Percentiles rank a stretch among this genome's conserved stretches.
Evolutionary conservation across 2,329 filamentous ascomycete species (phyloP).

Genomic region (Monilinia vaccinii-corymbosi): DNA sequence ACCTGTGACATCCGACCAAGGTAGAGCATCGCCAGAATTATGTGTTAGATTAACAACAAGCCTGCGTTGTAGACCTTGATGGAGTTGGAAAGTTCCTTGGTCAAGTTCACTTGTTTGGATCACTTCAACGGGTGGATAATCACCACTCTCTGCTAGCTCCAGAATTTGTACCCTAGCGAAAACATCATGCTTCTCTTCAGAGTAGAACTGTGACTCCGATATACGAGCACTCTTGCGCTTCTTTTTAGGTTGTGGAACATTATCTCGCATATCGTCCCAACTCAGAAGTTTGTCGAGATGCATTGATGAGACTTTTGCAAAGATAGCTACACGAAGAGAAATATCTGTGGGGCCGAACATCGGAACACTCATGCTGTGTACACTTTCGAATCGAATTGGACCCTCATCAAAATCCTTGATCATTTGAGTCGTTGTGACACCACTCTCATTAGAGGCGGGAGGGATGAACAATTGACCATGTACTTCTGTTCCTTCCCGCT

Average conservation of each 20-base stretch:
- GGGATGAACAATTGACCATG: constrained; percentile 96
- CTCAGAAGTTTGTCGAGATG: constrained; percentile 95
- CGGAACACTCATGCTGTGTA: constrained; percentile 94
- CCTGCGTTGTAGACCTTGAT: constrained; percentile 85
- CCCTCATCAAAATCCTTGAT: constrained; percentile 90
- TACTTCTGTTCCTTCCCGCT: constrained; percentile 89
- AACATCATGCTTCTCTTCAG: constrained; percentile 87
- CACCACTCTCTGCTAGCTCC: constrained; percentile 83
- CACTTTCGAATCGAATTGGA: constrained; percentile 87
- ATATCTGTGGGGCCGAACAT: constrained; percentile 66
- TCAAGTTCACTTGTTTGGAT: constrained; percentile 78
- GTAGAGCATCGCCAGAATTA: constrained; percentile 77
- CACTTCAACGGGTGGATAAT: constrained; percentile 88
- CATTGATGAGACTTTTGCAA: constrained; percentile 83
- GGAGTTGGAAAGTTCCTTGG: constrained; percentile 84
- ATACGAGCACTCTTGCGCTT: constrained; percentile 54
- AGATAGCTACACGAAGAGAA: constrained; percentile 77
- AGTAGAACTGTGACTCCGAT: constrained; percentile 85
- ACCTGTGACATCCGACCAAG: constrained; percentile 75
- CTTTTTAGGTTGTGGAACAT: constrained; percentile 48
- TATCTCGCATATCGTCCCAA: constrained; percentile 97
- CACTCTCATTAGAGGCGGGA: constrained; percentile 79
- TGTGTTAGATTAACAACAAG: constrained; percentile 85
- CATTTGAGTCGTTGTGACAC: constrained; percentile 91
- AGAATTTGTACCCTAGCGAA: constrained; percentile 82